Conservation (phyloP, 1,139 yeast genomes). For the Pichia sp. region DNA sequence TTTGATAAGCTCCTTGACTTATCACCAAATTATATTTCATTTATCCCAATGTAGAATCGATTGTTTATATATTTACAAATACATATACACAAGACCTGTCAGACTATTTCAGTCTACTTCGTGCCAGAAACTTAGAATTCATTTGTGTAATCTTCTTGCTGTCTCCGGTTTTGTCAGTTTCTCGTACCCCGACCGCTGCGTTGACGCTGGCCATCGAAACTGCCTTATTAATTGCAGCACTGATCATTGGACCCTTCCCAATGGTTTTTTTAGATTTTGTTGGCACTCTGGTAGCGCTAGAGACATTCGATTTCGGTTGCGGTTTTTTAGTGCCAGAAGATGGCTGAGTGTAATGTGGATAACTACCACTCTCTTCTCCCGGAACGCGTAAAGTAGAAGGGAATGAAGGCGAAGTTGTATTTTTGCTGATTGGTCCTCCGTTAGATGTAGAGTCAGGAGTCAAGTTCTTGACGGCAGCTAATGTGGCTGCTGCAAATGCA, state of each 20-base stretch:
- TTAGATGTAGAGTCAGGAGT: not conserved
- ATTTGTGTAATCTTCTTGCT: conserved; percentile 42
- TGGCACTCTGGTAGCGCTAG: not conserved
- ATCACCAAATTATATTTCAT: not conserved
- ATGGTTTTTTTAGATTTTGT: conserved; percentile 6
- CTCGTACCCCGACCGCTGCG: conserved; percentile 17
- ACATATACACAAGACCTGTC: not conserved
- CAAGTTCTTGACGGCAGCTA: conserved; percentile 23
- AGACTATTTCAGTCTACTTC: conserved; percentile 36
- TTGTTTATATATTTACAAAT: not conserved
- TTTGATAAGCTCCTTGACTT: too few relatives aligned
- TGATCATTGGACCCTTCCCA: conserved; percentile 29
- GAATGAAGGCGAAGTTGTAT: not conserved
- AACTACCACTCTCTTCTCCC: not conserved
- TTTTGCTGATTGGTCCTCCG: conserved; percentile 6
- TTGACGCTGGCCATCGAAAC: conserved; percentile 21
- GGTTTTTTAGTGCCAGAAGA: not conserved
- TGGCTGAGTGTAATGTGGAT: not conserved
- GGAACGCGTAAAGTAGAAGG: conserved; percentile 6
- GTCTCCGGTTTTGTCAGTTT: conserved; percentile 8
- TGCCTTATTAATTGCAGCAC: conserved; percentile 33
- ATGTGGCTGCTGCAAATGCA: conserved; percentile 32
- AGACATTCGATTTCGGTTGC: not conserved
- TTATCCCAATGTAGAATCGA: not conserved
- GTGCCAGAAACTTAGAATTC: conserved; percentile 56